Conservation (phyloP, 495 filamentous ascomycete species). For the Hamigera avellanea region DNA sequence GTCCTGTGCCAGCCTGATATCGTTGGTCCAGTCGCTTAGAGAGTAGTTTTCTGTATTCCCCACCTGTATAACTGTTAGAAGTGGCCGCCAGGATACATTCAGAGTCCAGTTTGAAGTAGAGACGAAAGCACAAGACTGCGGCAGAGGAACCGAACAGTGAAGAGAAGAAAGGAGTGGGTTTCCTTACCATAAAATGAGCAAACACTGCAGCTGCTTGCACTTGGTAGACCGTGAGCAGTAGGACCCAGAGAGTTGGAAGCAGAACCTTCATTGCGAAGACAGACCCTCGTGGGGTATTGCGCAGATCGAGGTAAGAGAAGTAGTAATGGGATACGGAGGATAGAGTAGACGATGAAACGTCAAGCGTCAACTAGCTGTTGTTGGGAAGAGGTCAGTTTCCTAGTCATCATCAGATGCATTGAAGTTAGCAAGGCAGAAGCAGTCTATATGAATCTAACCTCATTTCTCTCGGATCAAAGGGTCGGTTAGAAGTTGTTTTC, state of each 20-base stretch:
- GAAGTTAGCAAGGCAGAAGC: too few relatives aligned
- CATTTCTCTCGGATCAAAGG: too few relatives aligned
- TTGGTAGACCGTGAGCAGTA: not conserved
- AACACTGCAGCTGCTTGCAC: not conserved
- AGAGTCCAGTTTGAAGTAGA: not conserved
- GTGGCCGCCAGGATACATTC: not conserved
- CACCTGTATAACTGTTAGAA: not conserved
- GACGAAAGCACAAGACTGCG: not conserved
- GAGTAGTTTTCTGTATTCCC: constrained; percentile 5
- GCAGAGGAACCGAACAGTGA: too few relatives aligned
- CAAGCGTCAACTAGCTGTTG: too few relatives aligned
- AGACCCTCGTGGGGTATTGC: too few relatives aligned
- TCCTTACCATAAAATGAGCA: not conserved
- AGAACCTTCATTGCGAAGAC: not conserved
- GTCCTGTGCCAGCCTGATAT: constrained; percentile 45
- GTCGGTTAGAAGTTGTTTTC: too few relatives aligned
- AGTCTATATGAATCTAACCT: too few relatives aligned
- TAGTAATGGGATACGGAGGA: too few relatives aligned
- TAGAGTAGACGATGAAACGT: too few relatives aligned
- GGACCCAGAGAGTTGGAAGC: not conserved
- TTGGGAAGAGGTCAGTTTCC: too few relatives aligned
- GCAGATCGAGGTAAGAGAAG: too few relatives aligned
- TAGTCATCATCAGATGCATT: too few relatives aligned
- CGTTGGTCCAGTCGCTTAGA: constrained; percentile 36
- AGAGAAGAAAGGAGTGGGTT: not conserved